phyloP scores from a whole-genome alignment of 352 stramenopile genomes.

The Phytopythium ostracodes region DNA sequence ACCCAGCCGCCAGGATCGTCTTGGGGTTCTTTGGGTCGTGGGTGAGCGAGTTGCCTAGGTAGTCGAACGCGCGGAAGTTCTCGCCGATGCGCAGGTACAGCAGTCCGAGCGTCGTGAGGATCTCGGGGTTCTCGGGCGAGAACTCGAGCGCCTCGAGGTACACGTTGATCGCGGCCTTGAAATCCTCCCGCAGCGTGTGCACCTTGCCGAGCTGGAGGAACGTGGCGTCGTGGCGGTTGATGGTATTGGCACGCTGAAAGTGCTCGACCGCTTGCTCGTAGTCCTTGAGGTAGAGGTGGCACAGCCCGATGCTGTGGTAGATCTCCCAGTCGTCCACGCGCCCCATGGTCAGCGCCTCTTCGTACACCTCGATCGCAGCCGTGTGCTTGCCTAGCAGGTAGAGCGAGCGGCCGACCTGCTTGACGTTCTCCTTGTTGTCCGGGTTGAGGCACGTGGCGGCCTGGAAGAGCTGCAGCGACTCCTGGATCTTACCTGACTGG shows the following conservation, averaged over 20 bases:
- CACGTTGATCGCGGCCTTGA: constrained; percentile 82
- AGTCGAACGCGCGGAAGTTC: constrained; percentile 92
- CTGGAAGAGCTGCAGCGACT: constrained; percentile 91
- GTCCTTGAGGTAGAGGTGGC: constrained; percentile 90
- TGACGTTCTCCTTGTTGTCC: constrained; percentile 90
- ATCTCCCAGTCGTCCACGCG: constrained; percentile 91
- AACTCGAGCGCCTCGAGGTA: constrained; percentile 93
- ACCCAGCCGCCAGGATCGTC: constrained; percentile 90
- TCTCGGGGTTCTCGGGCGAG: constrained; percentile 89
- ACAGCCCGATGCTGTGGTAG: constrained; percentile 90
- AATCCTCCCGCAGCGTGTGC: constrained; percentile 76
- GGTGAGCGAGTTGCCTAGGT: constrained; percentile 91
- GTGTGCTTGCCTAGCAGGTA: constrained; percentile 89
- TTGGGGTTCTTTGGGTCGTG: constrained; percentile 90
- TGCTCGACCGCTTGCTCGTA: constrained; percentile 85
- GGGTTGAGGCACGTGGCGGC: constrained; percentile 90
- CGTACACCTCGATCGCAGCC: constrained; percentile 88
- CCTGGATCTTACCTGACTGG: constrained; percentile 86
- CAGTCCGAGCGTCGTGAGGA: constrained; percentile 90
- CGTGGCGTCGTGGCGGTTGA: constrained; percentile 89
- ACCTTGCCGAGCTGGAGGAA: constrained; percentile 92
- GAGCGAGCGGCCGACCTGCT: constrained; percentile 81
- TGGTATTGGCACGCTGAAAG: constrained; percentile 90
- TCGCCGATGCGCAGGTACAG: constrained; percentile 88
- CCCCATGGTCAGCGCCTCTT: constrained; percentile 83